A percentile compares a stretch with the other conserved stretches of the same genome.
These are phyloP conservation scores for Synchytrium microbalum DNA, from an alignment of 371 early-diverging fungal species.

Conservation along the genomic window DNA sequence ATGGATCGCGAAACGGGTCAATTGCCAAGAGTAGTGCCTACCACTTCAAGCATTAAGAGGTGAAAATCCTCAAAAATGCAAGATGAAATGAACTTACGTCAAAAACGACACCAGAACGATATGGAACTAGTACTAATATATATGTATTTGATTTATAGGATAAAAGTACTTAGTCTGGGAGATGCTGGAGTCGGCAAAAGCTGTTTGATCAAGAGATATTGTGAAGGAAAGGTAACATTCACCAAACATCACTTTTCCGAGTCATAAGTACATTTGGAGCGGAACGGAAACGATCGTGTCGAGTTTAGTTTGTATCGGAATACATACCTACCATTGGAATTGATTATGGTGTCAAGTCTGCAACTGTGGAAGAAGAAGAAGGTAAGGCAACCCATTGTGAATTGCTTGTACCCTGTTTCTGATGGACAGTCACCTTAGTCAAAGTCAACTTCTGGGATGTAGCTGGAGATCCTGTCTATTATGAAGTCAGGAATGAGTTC, in stretches of 20 bases:
- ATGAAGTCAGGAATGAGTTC: slow-evolving; percentile 49
- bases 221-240: slow-evolving; percentile 43
- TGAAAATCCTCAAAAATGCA: too few relatives aligned
- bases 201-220: slow-evolving; percentile 45
- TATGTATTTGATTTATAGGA: too few relatives aligned
- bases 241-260: not conserved
- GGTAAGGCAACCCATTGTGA: slow-evolving; percentile 13
- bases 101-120: too few relatives aligned
- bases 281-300: too few relatives aligned
- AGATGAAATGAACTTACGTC: too few relatives aligned
- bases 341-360: slow-evolving; percentile 45
- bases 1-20: not conserved
- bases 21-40: not conserved
- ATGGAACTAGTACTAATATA: too few relatives aligned
- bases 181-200: slow-evolving; percentile 43
- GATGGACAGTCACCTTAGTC: slow-evolving; percentile 17
- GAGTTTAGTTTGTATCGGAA: slow-evolving; percentile 35
- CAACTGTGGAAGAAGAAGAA: slow-evolving; percentile 24
- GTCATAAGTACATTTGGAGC: slow-evolving; percentile 2
- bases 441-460: slow-evolving; percentile 54
- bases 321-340: slow-evolving; percentile 51
- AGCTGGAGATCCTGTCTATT: slow-evolving; percentile 42
- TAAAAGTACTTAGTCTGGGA: slow-evolving; percentile 32
- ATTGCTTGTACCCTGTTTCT: not conserved
- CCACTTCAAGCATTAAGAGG: not conserved